Conservation (phyloP, 257 asterid species). For the Rehmannia glutinosa region DNA sequence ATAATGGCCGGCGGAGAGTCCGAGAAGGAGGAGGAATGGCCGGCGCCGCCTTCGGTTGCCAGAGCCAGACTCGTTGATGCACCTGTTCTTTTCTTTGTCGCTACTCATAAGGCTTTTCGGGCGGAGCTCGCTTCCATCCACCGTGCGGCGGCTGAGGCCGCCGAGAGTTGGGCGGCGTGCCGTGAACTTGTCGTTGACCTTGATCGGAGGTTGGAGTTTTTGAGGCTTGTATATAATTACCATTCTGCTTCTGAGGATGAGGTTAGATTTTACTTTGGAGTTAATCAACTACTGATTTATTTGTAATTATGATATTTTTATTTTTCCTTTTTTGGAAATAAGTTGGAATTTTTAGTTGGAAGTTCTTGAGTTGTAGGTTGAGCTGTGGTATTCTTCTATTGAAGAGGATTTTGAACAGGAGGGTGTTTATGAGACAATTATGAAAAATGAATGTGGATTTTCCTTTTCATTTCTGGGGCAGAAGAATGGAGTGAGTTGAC, state of each 20-base stretch:
- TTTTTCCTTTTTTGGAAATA: too few species aligned
- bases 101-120: slow-evolving; percentile 69
- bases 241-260: slow-evolving; percentile 89
- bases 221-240: slow-evolving; percentile 63
- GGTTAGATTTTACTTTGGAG: slow-evolving; percentile 35
- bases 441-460: too few species aligned
- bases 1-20: slow-evolving; percentile 56
- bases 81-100: slow-evolving; percentile 69
- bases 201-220: slow-evolving; percentile 56
- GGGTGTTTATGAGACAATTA: too few species aligned
- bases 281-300: neutral
- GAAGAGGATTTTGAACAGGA: too few species aligned
- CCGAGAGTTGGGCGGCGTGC: slow-evolving; percentile 20
- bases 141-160: slow-evolving; percentile 49
- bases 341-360: neutral
- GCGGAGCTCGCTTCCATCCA: slow-evolving; percentile 58
- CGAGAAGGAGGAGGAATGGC: slow-evolving; percentile 59
- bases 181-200: slow-evolving; percentile 41
- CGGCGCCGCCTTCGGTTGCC: slow-evolving; percentile 29
- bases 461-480: too few species aligned
- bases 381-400: neutral
- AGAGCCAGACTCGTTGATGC: slow-evolving; percentile 61
- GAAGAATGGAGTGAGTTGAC: too few species aligned
- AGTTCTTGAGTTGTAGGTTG: too few species aligned
- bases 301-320: neutral